phyloP scores from a whole-genome alignment of 306 rosid species.

The Sicyos baderoa region DNA sequence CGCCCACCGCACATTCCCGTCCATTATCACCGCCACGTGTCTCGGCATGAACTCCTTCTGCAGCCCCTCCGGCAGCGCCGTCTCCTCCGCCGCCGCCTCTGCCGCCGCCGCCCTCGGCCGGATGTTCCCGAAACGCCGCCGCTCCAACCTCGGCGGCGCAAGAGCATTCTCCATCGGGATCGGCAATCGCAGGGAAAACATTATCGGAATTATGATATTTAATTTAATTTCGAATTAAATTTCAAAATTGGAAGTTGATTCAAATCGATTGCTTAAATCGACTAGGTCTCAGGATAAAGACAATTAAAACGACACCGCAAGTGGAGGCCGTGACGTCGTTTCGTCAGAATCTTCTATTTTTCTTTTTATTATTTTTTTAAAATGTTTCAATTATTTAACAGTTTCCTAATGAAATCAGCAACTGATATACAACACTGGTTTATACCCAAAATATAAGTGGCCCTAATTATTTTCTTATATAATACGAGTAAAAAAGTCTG shows the following conservation, averaged over 20 bases:
- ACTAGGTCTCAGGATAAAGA: background rate
- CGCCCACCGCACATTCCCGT: slow-evolving; percentile 78
- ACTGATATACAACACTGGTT: background rate
- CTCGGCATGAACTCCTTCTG: slow-evolving; percentile 53
- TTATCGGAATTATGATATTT: too few species aligned
- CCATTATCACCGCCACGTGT: slow-evolving; percentile 85
- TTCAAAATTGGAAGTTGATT: background rate
- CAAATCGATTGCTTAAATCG: background rate
- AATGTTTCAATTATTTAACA: background rate
- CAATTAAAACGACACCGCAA: slow-evolving; percentile 13
- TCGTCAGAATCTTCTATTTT: background rate
- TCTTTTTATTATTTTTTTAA: background rate
- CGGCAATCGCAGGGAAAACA: slow-evolving; percentile 34
- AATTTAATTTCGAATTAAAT: background rate
- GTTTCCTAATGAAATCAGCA: background rate
- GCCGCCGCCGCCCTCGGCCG: background rate
- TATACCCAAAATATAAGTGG: background rate
- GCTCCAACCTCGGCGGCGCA: background rate
- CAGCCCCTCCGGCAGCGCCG: slow-evolving; percentile 35
- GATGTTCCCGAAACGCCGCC: background rate
- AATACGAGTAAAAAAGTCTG: too few species aligned
- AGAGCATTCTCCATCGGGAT: slow-evolving; percentile 23
- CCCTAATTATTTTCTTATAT: too few species aligned
- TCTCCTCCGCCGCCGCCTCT: background rate
- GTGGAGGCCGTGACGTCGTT: background rate